Conservation (phyloP, 208 protist genomes). For the Trypanosomatidae sp. region DNA sequence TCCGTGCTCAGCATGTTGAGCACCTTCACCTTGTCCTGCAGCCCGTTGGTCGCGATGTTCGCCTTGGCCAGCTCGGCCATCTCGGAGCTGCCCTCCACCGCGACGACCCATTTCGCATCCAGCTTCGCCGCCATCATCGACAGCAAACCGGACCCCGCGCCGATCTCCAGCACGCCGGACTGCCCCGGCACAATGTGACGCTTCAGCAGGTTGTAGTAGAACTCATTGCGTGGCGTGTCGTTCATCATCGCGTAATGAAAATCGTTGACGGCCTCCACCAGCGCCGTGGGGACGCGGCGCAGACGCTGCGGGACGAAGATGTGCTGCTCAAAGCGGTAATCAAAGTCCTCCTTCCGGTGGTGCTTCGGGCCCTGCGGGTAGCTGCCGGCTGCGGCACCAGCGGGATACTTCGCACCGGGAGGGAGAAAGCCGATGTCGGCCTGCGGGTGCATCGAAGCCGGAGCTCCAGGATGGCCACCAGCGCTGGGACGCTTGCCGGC, state of each 20-base stretch:
- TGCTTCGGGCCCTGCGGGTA: no score
- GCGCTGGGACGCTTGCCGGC: no score
- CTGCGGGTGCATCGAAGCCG: no score
- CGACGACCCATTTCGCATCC: conserved; percentile 90
- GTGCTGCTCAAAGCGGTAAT: conserved; percentile 69
- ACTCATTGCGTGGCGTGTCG: conserved; percentile 85
- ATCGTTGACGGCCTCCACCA: conserved; percentile 93
- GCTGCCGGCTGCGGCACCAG: no score
- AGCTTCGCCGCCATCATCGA: conserved; percentile 91
- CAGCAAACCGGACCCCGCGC: conserved; percentile 88
- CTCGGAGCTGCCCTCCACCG: conserved; percentile 94
- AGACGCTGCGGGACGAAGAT: conserved; percentile 76
- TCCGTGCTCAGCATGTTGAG: conserved; percentile 91
- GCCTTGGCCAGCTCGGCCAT: no score
- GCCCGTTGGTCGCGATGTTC: conserved; percentile 66
- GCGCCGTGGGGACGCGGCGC: conserved; percentile 45
- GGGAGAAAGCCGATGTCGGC: conserved; percentile 49
- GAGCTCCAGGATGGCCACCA: no score
- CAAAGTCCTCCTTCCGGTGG: conserved; percentile 43
- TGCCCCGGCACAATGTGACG: conserved; percentile 69
- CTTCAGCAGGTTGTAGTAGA: conserved; percentile 86
- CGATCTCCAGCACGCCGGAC: conserved; percentile 91
- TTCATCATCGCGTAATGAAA: conserved; percentile 96
- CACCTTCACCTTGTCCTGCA: conserved; percentile 74
- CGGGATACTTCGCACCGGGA: conserved; percentile 40